A percentile compares a stretch with the other conserved stretches of the same genome.
These are phyloP conservation scores for Pleurotus salmoneostramineus DNA, from an alignment of 768 basidiomycete genomes.

Conservation along the genomic window DNA sequence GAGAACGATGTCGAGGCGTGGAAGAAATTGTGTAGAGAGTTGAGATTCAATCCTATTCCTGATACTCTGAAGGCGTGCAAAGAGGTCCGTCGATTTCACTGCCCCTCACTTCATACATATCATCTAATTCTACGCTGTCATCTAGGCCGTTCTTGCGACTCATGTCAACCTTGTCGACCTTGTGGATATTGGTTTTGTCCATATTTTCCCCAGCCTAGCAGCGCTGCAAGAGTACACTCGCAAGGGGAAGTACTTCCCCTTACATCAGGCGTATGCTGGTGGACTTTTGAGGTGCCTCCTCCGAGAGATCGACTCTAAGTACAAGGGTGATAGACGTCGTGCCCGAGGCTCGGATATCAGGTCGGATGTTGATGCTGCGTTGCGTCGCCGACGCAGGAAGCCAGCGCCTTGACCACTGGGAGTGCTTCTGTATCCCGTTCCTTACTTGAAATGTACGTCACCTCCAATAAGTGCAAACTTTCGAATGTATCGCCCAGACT, in stretches of 20 bases:
- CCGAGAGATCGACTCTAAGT: slow-evolving; percentile 18
- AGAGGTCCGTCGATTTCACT: slow-evolving; percentile 17
- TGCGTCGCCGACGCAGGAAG: not conserved
- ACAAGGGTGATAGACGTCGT: not conserved
- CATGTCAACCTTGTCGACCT: slow-evolving; percentile 39
- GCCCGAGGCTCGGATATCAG: not conserved
- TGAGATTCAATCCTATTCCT: slow-evolving; percentile 25
- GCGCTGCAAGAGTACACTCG: slow-evolving; percentile 28
- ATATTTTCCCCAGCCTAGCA: slow-evolving; percentile 18
- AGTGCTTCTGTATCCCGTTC: not conserved
- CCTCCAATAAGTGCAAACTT: too few species aligned
- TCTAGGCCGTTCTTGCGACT: slow-evolving; percentile 21
- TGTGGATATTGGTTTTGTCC: slow-evolving; percentile 18
- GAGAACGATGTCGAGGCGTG: slow-evolving; percentile 22
- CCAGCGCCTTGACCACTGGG: not conserved
- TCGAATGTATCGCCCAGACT: too few species aligned
- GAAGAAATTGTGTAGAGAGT: slow-evolving; percentile 21
- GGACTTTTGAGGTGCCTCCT: slow-evolving; percentile 26
- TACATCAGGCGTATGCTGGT: slow-evolving; percentile 22
- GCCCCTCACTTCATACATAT: not conserved
- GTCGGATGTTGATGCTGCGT: not conserved
- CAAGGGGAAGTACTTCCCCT: slow-evolving; percentile 26
- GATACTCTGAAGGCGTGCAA: slow-evolving; percentile 19
- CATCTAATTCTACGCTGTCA: not conserved
- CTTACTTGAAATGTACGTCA: not conserved